These are phyloP conservation scores for Stephania japonica DNA, from an alignment of 164 flowering plant genomes.

Conservation along the genomic window DNA sequence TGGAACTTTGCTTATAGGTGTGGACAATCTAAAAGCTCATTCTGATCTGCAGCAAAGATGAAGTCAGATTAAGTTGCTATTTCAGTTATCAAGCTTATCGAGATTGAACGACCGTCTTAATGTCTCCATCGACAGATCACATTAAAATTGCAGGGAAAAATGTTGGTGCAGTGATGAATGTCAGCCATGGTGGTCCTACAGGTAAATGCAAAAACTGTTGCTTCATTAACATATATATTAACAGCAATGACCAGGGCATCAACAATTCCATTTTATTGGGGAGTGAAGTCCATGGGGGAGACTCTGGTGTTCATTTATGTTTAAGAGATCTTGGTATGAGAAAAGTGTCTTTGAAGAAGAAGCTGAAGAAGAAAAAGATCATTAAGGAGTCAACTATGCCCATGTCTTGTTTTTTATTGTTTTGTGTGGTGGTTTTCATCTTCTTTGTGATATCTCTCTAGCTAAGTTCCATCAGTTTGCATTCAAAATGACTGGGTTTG, in stretches of 20 bases:
- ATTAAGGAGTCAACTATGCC: background rate
- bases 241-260: conserved; percentile 71
- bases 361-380: conserved; percentile 9
- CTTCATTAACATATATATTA: conserved; percentile 59
- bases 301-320: no score
- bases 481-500: background rate
- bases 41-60: background rate
- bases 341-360: conserved; percentile 14
- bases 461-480: background rate
- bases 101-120: conserved; percentile 4
- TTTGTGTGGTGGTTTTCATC: conserved; percentile 10
- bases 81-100: conserved; percentile 10
- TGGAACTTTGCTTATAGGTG: conserved; percentile 12
- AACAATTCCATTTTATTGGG: conserved; percentile 56
- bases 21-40: background rate
- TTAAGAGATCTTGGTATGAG: conserved; percentile 22
- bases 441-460: conserved; percentile 7
- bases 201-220: conserved; percentile 28
- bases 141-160: conserved; percentile 39
- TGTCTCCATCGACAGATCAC: conserved; percentile 16
- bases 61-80: conserved; percentile 1
- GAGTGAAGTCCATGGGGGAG: no score
- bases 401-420: conserved; percentile 10
- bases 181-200: conserved; percentile 14
- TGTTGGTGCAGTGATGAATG: conserved; percentile 49